These are phyloP conservation scores for Suhomyces sp. DNA, from an alignment of 805 yeast species.

Conservation along the genomic window DNA sequence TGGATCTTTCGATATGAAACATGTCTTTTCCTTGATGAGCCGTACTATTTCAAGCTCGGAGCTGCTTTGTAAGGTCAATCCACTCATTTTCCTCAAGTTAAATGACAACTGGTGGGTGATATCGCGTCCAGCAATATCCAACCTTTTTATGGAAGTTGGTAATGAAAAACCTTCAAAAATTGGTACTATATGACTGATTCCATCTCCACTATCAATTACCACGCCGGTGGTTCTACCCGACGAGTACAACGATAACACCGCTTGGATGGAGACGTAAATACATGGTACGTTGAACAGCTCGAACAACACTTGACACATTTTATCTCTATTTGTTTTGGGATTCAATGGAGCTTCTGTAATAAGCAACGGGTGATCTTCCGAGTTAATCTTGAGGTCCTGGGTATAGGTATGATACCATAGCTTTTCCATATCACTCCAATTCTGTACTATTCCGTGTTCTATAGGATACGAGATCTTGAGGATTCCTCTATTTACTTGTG, in stretches of 20 bases:
- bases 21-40: conserved; percentile 70
- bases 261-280: conserved; percentile 69
- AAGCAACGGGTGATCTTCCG: conserved; percentile 84
- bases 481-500: conserved; percentile 78
- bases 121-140: conserved; percentile 86
- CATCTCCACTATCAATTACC: conserved; percentile 91
- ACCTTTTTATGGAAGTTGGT: conserved; percentile 66
- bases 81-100: conserved; percentile 62
- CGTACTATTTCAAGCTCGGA: conserved; percentile 83
- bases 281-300: conserved; percentile 77
- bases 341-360: conserved; percentile 89
- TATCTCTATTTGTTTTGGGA: conserved; percentile 60
- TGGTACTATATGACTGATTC: conserved; percentile 85
- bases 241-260: conserved; percentile 81
- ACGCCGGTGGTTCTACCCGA: conserved; percentile 90
- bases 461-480: conserved; percentile 70
- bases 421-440: conserved; percentile 86
- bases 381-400: conserved; percentile 52
- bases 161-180: conserved; percentile 86
- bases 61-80: conserved; percentile 62
- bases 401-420: conserved; percentile 72
- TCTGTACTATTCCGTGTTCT: conserved; percentile 70
- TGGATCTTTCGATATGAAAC: conserved; percentile 63
- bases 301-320: conserved; percentile 62
- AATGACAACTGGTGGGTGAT: conserved; percentile 72